Base-by-base conservation (phyloP, 177 flowering plant genomes). In the Vitis hybrid region DNA sequence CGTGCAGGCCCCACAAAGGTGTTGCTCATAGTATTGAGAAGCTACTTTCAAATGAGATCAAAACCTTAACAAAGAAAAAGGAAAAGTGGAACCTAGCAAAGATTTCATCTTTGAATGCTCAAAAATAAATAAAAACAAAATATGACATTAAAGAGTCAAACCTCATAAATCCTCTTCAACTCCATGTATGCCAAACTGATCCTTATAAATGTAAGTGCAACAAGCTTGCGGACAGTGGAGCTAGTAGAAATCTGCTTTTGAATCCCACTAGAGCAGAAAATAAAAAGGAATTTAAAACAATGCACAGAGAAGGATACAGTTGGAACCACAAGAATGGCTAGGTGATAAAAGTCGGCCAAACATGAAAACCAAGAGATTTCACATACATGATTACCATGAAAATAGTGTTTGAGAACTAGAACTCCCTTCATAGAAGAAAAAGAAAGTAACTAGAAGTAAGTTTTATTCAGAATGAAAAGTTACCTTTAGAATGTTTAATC, bases 111-210 rank as follows among this genome's bases (percentile, higher is more conserved):
- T 15, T 57, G 21, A 26, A 9, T 15, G 60, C 22, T 15, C 51
- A 68, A 55, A 69, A 65, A 61, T 18, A 14, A 62, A 66, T 72
- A 33, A 45, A 57, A 50, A 50, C 49, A 65, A 63, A 6, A 1
- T 56, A 29, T 3, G 10, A 33, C 52, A 6, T 55, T 13, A 51
- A 22, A 33, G 11, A 2, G 48, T 51, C 77, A 75, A 69, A 94
- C 98, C 98, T 94, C 95, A 66, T 86, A 88, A 77, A 92, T 77
- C 74, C 95, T 84, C 84, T 82, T 94, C 39, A 81, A 74, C 71
- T 87, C 94, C 97, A 88, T 90, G 80, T 85, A 94, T 51, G 87
- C 76, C 78, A 89, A 65, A 77, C 98, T 94, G 72, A 85, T 80
- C 75, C 68, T 90, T 65, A 92, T 72, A 64, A 92, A 84, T 59